Evolutionary conservation across 2,329 filamentous ascomycete genomes (phyloP).

Genomic region (Monosporascus sp.): DNA sequence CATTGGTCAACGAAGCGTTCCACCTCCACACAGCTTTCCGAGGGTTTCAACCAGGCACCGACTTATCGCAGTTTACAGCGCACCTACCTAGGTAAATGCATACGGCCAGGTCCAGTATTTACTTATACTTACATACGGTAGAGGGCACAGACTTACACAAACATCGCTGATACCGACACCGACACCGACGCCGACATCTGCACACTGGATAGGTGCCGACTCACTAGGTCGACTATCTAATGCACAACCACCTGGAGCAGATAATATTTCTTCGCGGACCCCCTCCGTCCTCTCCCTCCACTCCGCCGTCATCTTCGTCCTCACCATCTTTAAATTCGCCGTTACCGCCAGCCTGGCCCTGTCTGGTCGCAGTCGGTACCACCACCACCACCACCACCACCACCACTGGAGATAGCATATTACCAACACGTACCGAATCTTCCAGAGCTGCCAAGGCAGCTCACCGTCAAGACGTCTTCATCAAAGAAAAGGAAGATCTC

Average conservation of each 20-base stretch:
- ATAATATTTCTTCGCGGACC: not conserved
- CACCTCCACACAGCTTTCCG: too few relatives aligned
- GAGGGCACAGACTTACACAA: not conserved
- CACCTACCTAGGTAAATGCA: too few relatives aligned
- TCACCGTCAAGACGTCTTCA: constrained; percentile 68
- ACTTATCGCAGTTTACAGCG: too few relatives aligned
- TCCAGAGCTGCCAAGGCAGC: constrained; percentile 60
- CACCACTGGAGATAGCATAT: constrained; percentile 3
- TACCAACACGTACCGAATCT: constrained; percentile 8
- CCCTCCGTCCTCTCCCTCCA: not conserved
- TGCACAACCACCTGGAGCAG: not conserved
- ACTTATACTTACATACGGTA: too few relatives aligned
- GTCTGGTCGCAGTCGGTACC: constrained; percentile 1
- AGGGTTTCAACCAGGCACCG: too few relatives aligned
- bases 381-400: constrained; percentile 4
- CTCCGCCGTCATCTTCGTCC: not conserved
- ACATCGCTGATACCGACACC: not conserved
- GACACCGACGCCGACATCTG: too few relatives aligned
- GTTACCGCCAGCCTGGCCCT: constrained; percentile 4
- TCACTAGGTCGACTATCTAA: not conserved
- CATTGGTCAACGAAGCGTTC: too few relatives aligned
- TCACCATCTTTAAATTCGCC: not conserved
- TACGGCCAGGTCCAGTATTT: too few relatives aligned
- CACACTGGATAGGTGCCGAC: too few relatives aligned
- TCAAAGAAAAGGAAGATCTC: constrained; percentile 68